Percentiles rank a stretch among this genome's conserved stretches.
These are phyloP conservation scores for Pseudomonodictys pantanalensis DNA, from an alignment of 495 filamentous ascomycete species.

Conservation along the genomic window DNA sequence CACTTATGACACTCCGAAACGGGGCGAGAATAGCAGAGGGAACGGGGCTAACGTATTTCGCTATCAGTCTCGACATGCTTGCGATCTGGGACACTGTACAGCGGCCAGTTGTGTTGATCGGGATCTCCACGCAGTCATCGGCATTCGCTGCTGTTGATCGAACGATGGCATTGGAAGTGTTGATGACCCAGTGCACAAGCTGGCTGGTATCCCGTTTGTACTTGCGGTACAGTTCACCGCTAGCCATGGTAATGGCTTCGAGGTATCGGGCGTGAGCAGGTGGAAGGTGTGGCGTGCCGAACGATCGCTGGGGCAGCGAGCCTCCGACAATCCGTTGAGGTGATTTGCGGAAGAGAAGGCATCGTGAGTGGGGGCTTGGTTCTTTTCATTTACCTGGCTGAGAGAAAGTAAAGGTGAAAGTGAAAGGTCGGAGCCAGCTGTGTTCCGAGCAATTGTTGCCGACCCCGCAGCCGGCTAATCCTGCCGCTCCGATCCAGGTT, in stretches of 20 bases:
- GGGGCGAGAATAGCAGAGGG: not conserved
- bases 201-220: conserved; percentile 1
- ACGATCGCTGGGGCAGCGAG: no score
- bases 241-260: not conserved
- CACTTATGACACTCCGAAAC: not conserved
- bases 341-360: no score
- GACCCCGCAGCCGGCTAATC: no score
- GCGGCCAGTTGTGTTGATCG: not conserved
- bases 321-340: no score
- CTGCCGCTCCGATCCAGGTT: no score
- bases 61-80: not conserved
- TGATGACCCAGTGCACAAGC: not conserved
- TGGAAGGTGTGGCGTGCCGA: no score
- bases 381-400: no score
- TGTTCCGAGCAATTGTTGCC: no score
- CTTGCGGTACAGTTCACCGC: not conserved
- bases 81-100: not conserved
- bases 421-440: no score
- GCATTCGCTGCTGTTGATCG: not conserved
- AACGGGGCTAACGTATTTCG: not conserved
- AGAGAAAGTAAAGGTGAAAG: no score
- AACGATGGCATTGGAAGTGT: conserved; percentile 1
- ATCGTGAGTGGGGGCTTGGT: no score
- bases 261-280: no score
- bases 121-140: not conserved